These are phyloP conservation scores for Phyllosticta capitalensis DNA, from an alignment of 2,329 filamentous ascomycete genomes.

Conservation along the genomic window DNA sequence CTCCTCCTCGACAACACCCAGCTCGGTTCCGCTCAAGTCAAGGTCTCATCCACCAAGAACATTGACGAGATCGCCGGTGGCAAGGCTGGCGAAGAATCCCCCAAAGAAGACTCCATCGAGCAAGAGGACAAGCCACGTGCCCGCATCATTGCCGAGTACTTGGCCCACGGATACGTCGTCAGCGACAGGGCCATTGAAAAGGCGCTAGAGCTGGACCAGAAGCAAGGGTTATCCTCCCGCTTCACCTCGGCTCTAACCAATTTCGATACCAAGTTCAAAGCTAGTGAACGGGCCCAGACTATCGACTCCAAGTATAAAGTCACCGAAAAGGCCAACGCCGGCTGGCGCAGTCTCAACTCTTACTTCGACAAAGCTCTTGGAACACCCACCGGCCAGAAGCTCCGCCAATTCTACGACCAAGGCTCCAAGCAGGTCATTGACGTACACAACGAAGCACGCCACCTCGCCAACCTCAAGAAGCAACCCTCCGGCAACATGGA, in stretches of 20 bases:
- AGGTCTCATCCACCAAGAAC: constrained; percentile 65
- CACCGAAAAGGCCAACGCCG: constrained; percentile 58
- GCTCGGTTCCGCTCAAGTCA: constrained; percentile 64
- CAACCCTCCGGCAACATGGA: constrained; percentile 15
- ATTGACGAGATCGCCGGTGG: constrained; percentile 54
- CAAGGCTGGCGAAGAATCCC: constrained; percentile 42
- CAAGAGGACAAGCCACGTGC: constrained; percentile 96
- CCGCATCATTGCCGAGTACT: constrained; percentile 90
- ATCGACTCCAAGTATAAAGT: constrained; percentile 81
- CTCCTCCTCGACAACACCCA: constrained; percentile 95
- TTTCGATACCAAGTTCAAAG: constrained; percentile 80
- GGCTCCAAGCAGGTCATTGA: constrained; percentile 84
- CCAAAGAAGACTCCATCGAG: constrained; percentile 48
- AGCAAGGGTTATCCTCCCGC: constrained; percentile 73
- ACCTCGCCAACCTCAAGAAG: constrained; percentile 79
- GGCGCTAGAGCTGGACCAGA: constrained; percentile 78
- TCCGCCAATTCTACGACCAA: constrained; percentile 79
- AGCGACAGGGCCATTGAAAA: constrained; percentile 67
- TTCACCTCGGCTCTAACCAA: constrained; percentile 69
- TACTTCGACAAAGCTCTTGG: constrained; percentile 93
- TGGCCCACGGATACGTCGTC: constrained; percentile 86
- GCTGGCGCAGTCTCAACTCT: constrained; percentile 60
- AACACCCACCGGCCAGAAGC: constrained; percentile 79
- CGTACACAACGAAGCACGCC: constrained; percentile 82
- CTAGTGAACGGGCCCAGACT: constrained; percentile 73